Evolutionary conservation across 2,329 filamentous ascomycete species (phyloP).

Genomic region (Aspergillus sp.): DNA sequence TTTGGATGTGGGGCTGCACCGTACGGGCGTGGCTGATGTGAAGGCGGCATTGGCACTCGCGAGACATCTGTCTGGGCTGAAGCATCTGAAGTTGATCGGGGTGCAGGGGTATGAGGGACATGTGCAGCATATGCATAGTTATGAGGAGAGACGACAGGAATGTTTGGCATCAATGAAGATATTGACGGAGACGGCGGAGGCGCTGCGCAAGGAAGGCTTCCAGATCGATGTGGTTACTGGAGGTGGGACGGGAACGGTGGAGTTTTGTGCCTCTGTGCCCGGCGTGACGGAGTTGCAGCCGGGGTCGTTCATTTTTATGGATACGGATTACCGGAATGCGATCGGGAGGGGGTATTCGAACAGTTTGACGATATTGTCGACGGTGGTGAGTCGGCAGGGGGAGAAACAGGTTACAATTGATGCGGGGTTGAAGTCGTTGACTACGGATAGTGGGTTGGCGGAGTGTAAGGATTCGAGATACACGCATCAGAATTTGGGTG

Average conservation of each 20-base stretch:
- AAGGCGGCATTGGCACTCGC: conserved; percentile 46
- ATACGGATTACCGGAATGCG: conserved; percentile 58
- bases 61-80: conserved; percentile 37
- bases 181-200: conserved; percentile 47
- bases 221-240: conserved; percentile 54
- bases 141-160: conserved; percentile 43
- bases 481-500: conserved; percentile 48
- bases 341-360: conserved; percentile 53
- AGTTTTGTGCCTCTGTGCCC: conserved; percentile 54
- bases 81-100: conserved; percentile 49
- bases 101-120: conserved; percentile 58
- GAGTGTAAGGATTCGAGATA: conserved; percentile 51
- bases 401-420: conserved; percentile 51
- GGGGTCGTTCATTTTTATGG: conserved; percentile 60
- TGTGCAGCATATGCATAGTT: conserved; percentile 53
- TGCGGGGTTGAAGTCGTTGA: conserved; percentile 53
- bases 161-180: conserved; percentile 52
- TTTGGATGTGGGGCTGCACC: conserved; percentile 54
- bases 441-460: conserved; percentile 54
- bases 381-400: conserved; percentile 53
- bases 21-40: conserved; percentile 51
- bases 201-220: conserved; percentile 46
- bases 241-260: conserved; percentile 55
- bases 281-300: conserved; percentile 58
- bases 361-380: conserved; percentile 52